Evolutionary conservation across 139 green algal genomes (phyloP), one percentile per base, ranked within the genome.

Genomic region (Chlorella sp.): DNA sequence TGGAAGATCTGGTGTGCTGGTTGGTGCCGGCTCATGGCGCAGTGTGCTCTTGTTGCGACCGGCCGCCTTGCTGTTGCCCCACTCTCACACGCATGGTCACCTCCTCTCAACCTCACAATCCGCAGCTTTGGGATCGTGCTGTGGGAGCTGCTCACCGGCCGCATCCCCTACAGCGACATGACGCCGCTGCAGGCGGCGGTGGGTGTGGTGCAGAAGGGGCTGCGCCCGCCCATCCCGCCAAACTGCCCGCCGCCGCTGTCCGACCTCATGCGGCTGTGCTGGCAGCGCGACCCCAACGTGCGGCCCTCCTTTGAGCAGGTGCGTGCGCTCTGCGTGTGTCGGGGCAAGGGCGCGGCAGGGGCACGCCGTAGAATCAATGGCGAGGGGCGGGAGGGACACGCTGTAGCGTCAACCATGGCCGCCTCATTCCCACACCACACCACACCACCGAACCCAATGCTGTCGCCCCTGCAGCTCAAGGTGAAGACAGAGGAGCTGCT

Each of bases 201-300:
- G n/a, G 93, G 94, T 16, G 97, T 99, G n/a, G 97, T 99, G 64
- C 96, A 99, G 89, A 98, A 98, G 88, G 97, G 96, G 4, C 88
- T 98, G 85, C 90, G 96, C n/a, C 96, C 96, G 4, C 76, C 70
- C 34, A 92, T 98, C 26, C 95, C 96, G 1, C 40, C 85, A 19
- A 91, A 90, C 85, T 94, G 89, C 84, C 95, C 93, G 4, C 73
- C 86, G 30, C 70, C 86, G n/a, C 86, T 99, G 38, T 92, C 92
- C 0, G 85, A 93, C 20, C 73, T 98, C 46, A 98, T 99, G 94
- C 68, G 88, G 36, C 86, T 90, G 1, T 98, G 94, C 89, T 99
- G 96, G 96, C 69, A 89, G 73, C 76, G 85, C 0, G 85, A 91
- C 79, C 85, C 89, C 20, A n/a, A 77, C 3, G 83, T 87, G 30